Evolutionary conservation across 208 protist genomes (phyloP).

Genomic region (Leishmania aethiopica): DNA sequence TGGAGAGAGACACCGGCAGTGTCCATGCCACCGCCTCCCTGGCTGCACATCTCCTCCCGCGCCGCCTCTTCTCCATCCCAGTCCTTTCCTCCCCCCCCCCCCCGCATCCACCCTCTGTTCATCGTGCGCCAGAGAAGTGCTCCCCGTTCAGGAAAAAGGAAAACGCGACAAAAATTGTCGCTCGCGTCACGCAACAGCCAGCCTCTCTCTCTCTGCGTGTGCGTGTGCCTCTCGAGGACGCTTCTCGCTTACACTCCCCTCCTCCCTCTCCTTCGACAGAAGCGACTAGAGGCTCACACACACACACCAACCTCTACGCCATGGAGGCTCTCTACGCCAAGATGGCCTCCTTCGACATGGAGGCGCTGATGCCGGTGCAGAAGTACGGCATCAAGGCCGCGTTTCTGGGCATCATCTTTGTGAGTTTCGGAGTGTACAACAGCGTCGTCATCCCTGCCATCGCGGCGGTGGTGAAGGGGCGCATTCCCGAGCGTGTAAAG

Average conservation of each 20-base stretch:
- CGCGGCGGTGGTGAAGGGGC: constrained; percentile 28
- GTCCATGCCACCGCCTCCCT: not conserved
- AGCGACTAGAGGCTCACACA: not conserved
- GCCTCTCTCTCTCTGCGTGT: not conserved
- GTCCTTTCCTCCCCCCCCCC: not conserved
- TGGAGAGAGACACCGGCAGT: not conserved
- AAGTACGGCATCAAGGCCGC: constrained; percentile 26
- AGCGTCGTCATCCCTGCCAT: constrained; percentile 53
- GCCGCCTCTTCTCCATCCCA: not conserved
- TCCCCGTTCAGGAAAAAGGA: not conserved
- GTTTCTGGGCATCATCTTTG: constrained; percentile 50
- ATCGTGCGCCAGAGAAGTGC: not conserved
- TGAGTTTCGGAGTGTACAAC: constrained; percentile 73
- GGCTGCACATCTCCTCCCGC: not conserved
- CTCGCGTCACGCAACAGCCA: not conserved
- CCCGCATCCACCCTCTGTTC: not conserved
- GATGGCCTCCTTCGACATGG: constrained; percentile 10
- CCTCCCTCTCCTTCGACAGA: not conserved
- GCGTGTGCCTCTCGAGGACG: not conserved
- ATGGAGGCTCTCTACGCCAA: constrained; percentile 8
- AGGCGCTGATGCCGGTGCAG: constrained; percentile 17
- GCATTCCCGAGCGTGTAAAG: constrained; percentile 47
- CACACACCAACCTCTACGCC: not conserved
- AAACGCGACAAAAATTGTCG: not conserved
- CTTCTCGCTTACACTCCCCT: not conserved